phyloP scores from a whole-genome alignment of 2,329 filamentous ascomycete species.

The Exophiala bonariae region DNA sequence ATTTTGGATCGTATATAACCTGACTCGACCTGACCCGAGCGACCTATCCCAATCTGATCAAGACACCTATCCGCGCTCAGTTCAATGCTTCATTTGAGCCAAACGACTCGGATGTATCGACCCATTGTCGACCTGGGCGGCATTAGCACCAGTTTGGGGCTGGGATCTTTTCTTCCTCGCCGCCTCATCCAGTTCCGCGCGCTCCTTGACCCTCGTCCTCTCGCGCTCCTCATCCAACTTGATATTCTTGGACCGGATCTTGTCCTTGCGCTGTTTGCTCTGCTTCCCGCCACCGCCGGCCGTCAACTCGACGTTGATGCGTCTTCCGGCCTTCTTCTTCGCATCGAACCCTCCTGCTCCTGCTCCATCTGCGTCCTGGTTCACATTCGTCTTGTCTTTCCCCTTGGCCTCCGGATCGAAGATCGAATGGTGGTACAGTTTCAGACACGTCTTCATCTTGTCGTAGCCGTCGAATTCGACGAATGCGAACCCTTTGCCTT shows the following conservation, averaged over 20 bases:
- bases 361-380: conserved; percentile 7
- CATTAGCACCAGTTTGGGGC: conserved; percentile 26
- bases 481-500: conserved; percentile 78
- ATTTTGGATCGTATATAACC: no score
- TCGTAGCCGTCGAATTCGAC: conserved; percentile 85
- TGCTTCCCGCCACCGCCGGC: conserved; percentile 82
- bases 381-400: not conserved
- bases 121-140: conserved; percentile 31
- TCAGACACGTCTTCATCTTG: conserved; percentile 88
- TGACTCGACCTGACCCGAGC: no score
- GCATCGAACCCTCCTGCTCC: not conserved
- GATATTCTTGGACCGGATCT: conserved; percentile 81
- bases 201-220: conserved; percentile 45
- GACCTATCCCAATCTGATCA: no score
- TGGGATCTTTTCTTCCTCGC: conserved; percentile 36
- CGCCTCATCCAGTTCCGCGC: conserved; percentile 31
- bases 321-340: conserved; percentile 50
- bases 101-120: conserved; percentile 48
- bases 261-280: conserved; percentile 67
- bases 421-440: conserved; percentile 82
- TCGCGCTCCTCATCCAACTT: conserved; percentile 73
- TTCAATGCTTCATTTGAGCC: conserved; percentile 32
- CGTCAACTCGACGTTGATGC: conserved; percentile 92
- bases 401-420: conserved; percentile 60
- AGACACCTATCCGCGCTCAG: not conserved